These are phyloP conservation scores for Claviceps sp. DNA, from an alignment of 2,329 filamentous ascomycete genomes.

Conservation along the genomic window DNA sequence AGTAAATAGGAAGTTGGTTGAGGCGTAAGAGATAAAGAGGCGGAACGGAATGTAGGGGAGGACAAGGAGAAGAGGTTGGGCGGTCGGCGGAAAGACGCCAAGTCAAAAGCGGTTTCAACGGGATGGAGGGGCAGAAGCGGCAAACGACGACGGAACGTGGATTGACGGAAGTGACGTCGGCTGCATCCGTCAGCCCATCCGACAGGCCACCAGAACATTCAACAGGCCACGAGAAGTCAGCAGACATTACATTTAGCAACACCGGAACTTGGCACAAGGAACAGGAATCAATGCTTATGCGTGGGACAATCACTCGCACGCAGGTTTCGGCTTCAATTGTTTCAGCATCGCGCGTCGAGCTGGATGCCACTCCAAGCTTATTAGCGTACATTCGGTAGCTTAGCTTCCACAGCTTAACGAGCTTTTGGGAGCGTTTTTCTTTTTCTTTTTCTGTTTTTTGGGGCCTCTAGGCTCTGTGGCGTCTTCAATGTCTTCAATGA, in stretches of 20 bases:
- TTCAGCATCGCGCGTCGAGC: neutral
- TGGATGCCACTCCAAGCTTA: too few relatives aligned
- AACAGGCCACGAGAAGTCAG: neutral
- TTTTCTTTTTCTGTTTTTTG: neutral
- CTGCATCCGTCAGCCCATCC: neutral
- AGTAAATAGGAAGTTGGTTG: too few relatives aligned
- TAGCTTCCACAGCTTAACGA: neutral
- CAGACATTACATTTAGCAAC: too few relatives aligned
- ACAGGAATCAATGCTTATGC: too few relatives aligned
- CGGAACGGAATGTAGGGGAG: neutral
- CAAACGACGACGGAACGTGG: neutral
- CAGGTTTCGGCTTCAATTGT: neutral
- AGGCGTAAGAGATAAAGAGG: neutral
- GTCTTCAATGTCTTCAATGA: neutral
- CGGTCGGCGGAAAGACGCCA: neutral
- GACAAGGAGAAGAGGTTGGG: neutral
- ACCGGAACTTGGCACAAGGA: neutral
- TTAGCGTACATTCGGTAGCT: neutral
- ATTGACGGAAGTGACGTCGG: neutral
- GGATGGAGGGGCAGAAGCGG: neutral
- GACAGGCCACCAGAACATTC: neutral
- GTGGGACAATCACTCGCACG: neutral
- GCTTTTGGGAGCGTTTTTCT: neutral
- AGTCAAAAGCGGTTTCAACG: too few relatives aligned
- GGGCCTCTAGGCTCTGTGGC: neutral